A percentile compares a stretch with the other conserved stretches of the same genome.
These are phyloP conservation scores for Neurospora africana DNA, from an alignment of 495 filamentous ascomycete species.

Conservation along the genomic window DNA sequence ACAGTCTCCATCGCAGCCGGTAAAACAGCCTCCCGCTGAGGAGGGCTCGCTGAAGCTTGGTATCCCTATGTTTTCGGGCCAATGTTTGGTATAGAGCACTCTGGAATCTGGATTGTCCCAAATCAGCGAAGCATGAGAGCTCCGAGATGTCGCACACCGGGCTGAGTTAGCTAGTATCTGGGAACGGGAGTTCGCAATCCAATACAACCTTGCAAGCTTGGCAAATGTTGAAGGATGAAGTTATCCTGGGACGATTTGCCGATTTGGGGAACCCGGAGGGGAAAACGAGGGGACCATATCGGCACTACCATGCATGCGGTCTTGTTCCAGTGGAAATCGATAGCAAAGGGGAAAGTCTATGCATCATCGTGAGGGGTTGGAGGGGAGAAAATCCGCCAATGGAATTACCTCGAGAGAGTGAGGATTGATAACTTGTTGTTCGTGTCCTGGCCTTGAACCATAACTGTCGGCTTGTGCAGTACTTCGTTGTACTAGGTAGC, in stretches of 20 bases:
- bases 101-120: background rate
- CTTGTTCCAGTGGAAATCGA: background rate
- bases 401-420: background rate
- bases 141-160: background rate
- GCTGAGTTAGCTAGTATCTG: background rate
- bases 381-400: background rate
- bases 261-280: background rate
- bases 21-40: background rate
- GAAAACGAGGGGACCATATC: background rate
- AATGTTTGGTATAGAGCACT: background rate
- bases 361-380: background rate
- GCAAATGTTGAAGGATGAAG: background rate
- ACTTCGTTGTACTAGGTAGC: background rate
- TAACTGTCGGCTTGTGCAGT: background rate
- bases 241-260: background rate
- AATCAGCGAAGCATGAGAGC: background rate
- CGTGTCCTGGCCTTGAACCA: too few species aligned
- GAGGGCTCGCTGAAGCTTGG: background rate
- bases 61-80: background rate
- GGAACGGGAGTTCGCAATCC: background rate
- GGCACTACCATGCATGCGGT: background rate
- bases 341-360: background rate
- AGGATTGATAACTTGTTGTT: background rate
- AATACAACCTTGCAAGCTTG: background rate
- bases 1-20: background rate